Evolutionary conservation across 768 basidiomycete species (phyloP), one percentile per base, ranked within the genome.

Genomic region (Steccherinum ochraceum): DNA sequence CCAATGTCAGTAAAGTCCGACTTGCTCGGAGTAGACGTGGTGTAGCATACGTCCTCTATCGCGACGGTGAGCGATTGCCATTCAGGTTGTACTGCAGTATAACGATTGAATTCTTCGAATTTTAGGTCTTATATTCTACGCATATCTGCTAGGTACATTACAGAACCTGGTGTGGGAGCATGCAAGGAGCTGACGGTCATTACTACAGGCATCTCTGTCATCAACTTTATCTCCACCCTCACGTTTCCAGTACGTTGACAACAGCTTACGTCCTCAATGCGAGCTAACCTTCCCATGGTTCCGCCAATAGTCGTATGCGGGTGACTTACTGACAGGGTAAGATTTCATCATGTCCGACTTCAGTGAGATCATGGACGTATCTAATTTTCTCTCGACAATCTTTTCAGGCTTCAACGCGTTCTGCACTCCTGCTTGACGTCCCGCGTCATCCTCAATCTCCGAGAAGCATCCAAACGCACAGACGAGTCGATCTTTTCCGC

Each of bases 401-500:
- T 24, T 40, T 16, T 11, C 40, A 50, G 49, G 7, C 3, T 42
- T n/a, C 40, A 50, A 30, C 49, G 49, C 49, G 49, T 50, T 4
- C 12, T 42, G 21, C 49, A 50, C 23, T 50, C 49, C 18, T 19
- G 13, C 7, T 30, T 50, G 4, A 50, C 40, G 19, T 4, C 49
- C 11, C 45, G 45, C 23, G 45, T 46, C 26, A 10, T 46, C 5
- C 5, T 24, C 23, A 46, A 46, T 21, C 26, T 46, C 23, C 45
- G 45, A 13, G 45, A 11, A 24, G 45, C 45, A 26, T 24, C 18
- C 21, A 23, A 11, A 5, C n/a, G n/a, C n/a, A n/a, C n/a, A n/a
- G n/a, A n/a, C n/a, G n/a, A n/a, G n/a, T n/a, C n/a, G n/a, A n/a
- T n/a, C n/a, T n/a, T n/a, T n/a, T n/a, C n/a, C n/a, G n/a, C n/a